phyloP scores from a whole-genome alignment of 495 filamentous ascomycete species.

The Aspergillus incahuasiensis region DNA sequence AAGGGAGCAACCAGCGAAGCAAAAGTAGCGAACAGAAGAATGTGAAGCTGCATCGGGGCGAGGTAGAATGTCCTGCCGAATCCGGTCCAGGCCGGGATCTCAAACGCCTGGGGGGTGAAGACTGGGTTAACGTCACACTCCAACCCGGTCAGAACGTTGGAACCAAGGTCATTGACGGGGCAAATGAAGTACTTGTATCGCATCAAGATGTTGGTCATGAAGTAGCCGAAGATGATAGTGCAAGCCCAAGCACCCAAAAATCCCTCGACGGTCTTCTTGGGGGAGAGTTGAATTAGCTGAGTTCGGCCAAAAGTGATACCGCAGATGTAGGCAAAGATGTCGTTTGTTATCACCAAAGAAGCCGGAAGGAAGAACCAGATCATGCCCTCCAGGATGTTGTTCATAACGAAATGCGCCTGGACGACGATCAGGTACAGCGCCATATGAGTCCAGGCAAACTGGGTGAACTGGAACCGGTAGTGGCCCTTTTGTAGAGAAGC shows the following conservation, averaged over 20 bases:
- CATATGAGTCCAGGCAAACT: constrained; percentile 99
- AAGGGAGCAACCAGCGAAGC: constrained; percentile 97
- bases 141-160: constrained; percentile 87
- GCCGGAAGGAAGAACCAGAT: constrained; percentile 99
- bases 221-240: constrained; percentile 79
- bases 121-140: constrained; percentile 90
- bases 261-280: constrained; percentile 99
- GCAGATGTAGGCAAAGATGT: constrained; percentile 97
- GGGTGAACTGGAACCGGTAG: constrained; percentile 97
- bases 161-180: constrained; percentile 92
- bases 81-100: constrained; percentile 65
- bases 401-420: constrained; percentile 99
- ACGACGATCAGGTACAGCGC: constrained; percentile 96
- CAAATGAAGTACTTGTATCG: constrained; percentile 97
- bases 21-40: constrained; percentile 85
- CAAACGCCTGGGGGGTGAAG: constrained; percentile 75
- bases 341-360: constrained; percentile 93
- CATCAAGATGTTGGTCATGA: constrained; percentile 83
- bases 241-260: constrained; percentile 97
- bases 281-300: constrained; percentile 94
- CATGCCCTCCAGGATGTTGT: constrained; percentile 99
- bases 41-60: constrained; percentile 92
- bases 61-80: constrained; percentile 59
- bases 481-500: constrained; percentile 91
- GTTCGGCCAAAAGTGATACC: constrained; percentile 96